These are phyloP conservation scores for Aureobasidium vineae DNA, from an alignment of 2,329 filamentous ascomycete species.

Conservation along the genomic window DNA sequence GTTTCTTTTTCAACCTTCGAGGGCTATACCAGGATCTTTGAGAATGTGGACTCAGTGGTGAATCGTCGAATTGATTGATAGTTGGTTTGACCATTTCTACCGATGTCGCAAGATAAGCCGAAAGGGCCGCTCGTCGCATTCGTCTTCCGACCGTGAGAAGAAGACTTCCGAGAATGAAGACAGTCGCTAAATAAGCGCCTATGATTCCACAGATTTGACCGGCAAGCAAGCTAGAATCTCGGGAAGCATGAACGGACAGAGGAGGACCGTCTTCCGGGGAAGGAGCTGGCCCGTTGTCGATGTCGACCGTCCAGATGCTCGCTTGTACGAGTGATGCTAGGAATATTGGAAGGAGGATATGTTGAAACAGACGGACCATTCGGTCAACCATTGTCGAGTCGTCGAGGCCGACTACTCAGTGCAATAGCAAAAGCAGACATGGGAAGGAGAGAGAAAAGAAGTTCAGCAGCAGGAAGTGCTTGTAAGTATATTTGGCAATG, in stretches of 20 bases:
- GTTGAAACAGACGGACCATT: background rate
- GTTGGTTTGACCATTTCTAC: constrained; percentile 58
- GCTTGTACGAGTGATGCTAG: constrained; percentile 14
- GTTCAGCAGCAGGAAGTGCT: background rate
- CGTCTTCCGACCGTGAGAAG: constrained; percentile 50
- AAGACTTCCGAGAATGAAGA: constrained; percentile 68
- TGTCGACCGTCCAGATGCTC: constrained; percentile 44
- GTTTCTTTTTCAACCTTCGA: constrained; percentile 31
- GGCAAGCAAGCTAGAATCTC: constrained; percentile 66
- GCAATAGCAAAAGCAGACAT: background rate
- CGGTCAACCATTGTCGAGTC: background rate
- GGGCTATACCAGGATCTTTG: constrained; percentile 36
- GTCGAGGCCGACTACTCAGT: background rate
- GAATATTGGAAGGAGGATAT: background rate
- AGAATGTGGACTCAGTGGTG: constrained; percentile 37
- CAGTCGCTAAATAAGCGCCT: constrained; percentile 74
- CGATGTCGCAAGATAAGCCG: constrained; percentile 53
- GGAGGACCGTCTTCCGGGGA: constrained; percentile 60
- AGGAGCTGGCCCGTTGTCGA: constrained; percentile 58
- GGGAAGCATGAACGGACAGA: constrained; percentile 57
- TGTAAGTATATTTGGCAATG: background rate
- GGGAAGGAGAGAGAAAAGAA: background rate
- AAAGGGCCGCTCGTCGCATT: constrained; percentile 44
- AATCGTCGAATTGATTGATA: constrained; percentile 38
- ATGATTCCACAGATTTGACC: constrained; percentile 81